These are phyloP conservation scores for Apiotrichum montevideense DNA, from an alignment of 1,284 basidiomycete genomes.

Conservation along the genomic window DNA sequence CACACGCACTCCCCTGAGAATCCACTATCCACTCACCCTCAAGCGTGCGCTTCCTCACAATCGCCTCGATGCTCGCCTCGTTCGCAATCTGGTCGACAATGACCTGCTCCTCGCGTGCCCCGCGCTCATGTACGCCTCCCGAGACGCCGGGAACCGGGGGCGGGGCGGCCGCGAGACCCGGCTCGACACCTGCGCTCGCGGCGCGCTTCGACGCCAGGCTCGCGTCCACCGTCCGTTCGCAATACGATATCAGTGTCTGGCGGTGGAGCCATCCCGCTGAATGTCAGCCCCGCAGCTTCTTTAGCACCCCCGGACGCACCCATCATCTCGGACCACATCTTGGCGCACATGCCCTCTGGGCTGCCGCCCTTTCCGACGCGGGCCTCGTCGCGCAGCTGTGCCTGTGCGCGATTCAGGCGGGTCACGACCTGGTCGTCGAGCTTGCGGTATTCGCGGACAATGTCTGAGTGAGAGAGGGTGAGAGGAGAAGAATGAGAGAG, in stretches of 20 bases:
- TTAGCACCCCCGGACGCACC: constrained; percentile 52
- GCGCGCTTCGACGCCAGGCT: constrained; percentile 58
- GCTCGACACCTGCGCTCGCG: constrained; percentile 13
- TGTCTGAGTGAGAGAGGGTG: constrained; percentile 52
- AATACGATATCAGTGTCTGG: constrained; percentile 71
- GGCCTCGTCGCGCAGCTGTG: constrained; percentile 62
- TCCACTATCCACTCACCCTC: constrained; percentile 59
- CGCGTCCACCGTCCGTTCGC: constrained; percentile 63
- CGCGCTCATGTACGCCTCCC: constrained; percentile 49
- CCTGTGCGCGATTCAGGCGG: constrained; percentile 73
- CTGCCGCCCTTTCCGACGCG: constrained; percentile 35
- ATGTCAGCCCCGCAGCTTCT: constrained; percentile 8
- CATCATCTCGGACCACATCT: constrained; percentile 74
- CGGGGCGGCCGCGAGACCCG: constrained; percentile 11
- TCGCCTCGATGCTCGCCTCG: constrained; percentile 70
- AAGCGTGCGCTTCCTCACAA: constrained; percentile 67
- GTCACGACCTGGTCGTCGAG: constrained; percentile 76
- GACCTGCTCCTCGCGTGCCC: constrained; percentile 64
- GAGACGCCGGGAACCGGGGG: constrained; percentile 13
- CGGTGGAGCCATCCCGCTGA: constrained; percentile 77
- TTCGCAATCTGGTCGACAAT: constrained; percentile 72
- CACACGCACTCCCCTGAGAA: too few relatives aligned
- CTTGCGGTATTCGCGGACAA: constrained; percentile 75
- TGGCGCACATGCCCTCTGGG: constrained; percentile 60
- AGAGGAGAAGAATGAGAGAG: not conserved